Percentiles rank a stretch among this genome's conserved stretches.
Evolutionary conservation across 78 protist genomes (phyloP).

Genomic region (Speleostelium caveatum): DNA sequence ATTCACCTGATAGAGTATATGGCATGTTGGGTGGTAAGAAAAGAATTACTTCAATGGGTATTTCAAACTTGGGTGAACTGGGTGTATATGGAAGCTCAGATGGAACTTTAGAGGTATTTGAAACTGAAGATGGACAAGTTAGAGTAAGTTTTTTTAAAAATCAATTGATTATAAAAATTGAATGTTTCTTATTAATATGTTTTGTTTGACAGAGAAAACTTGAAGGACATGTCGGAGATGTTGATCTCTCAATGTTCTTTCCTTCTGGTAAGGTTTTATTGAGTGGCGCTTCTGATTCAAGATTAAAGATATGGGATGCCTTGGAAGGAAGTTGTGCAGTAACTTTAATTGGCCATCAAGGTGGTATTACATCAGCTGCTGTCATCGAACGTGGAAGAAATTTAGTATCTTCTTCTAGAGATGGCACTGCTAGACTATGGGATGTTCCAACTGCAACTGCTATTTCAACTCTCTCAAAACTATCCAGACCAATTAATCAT

Average conservation of each 20-base stretch:
- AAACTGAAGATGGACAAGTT: conserved; percentile 56
- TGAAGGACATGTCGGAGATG: conserved; percentile 82
- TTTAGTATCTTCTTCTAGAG: conserved; percentile 68
- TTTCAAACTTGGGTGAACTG: conserved; percentile 22
- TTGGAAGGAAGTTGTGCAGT: conserved; percentile 75
- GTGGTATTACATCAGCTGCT: conserved; percentile 59
- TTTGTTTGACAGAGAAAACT: conserved; percentile 47
- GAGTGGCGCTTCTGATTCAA: conserved; percentile 64
- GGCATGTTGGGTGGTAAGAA: conserved; percentile 29
- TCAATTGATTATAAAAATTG: background rate
- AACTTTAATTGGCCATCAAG: conserved; percentile 52
- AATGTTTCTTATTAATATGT: background rate
- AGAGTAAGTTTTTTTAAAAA: too few relatives aligned
- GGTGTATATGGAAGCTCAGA: conserved; percentile 63
- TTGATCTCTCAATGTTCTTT: conserved; percentile 60
- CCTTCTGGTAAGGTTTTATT: conserved; percentile 76
- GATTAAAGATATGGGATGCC: conserved; percentile 79
- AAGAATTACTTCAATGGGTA: conserved; percentile 63
- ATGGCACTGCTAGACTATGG: conserved; percentile 70
- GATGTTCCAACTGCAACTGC: conserved; percentile 50
- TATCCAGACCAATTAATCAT: conserved; percentile 52
- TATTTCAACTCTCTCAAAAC: conserved; percentile 19
- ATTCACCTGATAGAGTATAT: conserved; percentile 8
- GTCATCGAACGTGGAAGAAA: conserved; percentile 73
- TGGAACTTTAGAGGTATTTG: conserved; percentile 71